Percentiles rank a stretch among this genome's conserved stretches.
phyloP scores from a whole-genome alignment of 1,284 basidiomycete genomes.

The Porogramme epimiltina region DNA sequence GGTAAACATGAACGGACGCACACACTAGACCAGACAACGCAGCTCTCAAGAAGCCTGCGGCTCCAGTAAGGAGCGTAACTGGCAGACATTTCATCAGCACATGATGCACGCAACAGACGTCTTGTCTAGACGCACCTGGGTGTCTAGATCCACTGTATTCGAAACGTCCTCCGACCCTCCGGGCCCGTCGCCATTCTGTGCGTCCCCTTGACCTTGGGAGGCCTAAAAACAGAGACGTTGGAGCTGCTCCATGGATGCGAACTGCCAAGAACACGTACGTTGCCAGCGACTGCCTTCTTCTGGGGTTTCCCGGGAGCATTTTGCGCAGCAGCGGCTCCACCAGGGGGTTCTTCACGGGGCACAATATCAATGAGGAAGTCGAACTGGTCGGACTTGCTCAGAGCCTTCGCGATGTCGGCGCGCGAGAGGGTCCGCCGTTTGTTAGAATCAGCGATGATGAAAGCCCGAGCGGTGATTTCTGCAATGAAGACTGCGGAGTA shows the following conservation, averaged over 20 bases:
- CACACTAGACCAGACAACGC: too few relatives aligned
- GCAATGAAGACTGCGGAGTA: conserved; percentile 89
- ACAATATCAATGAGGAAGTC: conserved; percentile 94
- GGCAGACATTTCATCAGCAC: too few relatives aligned
- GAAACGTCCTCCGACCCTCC: conserved; percentile 6
- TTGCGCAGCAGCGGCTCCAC: conserved; percentile 16
- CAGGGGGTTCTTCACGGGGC: conserved; percentile 71
- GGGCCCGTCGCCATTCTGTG: conserved; percentile 7
- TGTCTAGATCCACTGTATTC: conserved; percentile 15
- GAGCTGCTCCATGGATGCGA: not conserved
- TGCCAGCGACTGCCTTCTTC: conserved; percentile 29
- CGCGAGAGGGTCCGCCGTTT: conserved; percentile 90
- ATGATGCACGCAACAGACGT: too few relatives aligned
- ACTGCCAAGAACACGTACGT: conserved; percentile 16
- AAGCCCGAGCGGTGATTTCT: conserved; percentile 91
- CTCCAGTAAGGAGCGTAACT: too few relatives aligned
- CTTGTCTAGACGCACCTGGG: conserved; percentile 20
- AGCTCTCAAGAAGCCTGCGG: too few relatives aligned
- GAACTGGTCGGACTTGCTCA: conserved; percentile 89
- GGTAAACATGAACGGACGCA: too few relatives aligned
- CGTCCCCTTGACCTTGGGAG: conserved; percentile 12
- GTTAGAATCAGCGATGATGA: conserved; percentile 91
- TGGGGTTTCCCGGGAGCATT: conserved; percentile 14
- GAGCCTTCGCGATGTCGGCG: conserved; percentile 88
- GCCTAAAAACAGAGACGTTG: not conserved